Conservation (phyloP, 768 basidiomycete species). For the Phylloporus sp. region DNA sequence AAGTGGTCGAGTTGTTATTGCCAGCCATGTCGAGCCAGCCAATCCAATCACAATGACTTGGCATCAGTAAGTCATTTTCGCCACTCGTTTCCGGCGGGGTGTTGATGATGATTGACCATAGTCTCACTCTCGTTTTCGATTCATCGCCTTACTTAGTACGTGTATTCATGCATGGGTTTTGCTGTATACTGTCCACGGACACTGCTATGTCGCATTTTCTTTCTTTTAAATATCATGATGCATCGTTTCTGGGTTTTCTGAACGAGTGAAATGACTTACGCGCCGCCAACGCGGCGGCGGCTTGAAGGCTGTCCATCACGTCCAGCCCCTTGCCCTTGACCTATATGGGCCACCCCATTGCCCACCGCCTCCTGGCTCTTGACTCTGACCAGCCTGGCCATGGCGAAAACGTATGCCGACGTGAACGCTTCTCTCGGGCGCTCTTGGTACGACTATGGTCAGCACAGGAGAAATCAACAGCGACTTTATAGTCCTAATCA, state of each 20-base stretch:
- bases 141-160: conserved; percentile 25
- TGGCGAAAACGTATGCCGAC: conserved; percentile 51
- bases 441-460: conserved; percentile 63
- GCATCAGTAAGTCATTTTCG: conserved; percentile 19
- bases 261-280: neutral
- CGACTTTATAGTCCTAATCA: conserved; percentile 1
- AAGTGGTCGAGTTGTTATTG: conserved; percentile 63
- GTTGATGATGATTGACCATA: conserved; percentile 18
- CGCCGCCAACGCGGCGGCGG: conserved; percentile 1
- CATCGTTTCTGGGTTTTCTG: conserved; percentile 7
- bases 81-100: neutral
- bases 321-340: conserved; percentile 15
- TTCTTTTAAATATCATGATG: conserved; percentile 17
- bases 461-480: conserved; percentile 9
- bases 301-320: conserved; percentile 21
- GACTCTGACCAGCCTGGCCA: conserved; percentile 20
- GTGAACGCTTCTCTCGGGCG: conserved; percentile 54
- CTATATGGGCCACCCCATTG: conserved; percentile 16
- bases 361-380: conserved; percentile 15
- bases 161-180: conserved; percentile 26
- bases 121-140: conserved; percentile 21
- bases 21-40: conserved; percentile 42
- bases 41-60: conserved; percentile 20
- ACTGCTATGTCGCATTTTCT: conserved; percentile 20
- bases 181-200: conserved; percentile 23